Conservation (phyloP, 1,284 basidiomycete genomes). For the Lentinula novae-zelandiae region DNA sequence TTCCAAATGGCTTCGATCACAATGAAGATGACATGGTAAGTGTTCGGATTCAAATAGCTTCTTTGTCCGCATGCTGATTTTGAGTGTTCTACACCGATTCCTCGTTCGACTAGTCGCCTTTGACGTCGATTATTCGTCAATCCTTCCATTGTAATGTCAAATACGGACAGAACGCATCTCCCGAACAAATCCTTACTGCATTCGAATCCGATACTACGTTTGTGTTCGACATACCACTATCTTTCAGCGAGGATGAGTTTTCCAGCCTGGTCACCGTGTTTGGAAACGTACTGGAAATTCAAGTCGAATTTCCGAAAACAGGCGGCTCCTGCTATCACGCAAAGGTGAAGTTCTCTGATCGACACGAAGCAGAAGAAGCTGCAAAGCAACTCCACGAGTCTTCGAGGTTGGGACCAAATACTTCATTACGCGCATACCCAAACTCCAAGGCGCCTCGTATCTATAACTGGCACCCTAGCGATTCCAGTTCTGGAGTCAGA, state of each 20-base stretch:
- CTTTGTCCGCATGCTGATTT: background rate
- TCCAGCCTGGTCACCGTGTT: slow-evolving; percentile 23
- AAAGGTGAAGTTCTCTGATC: slow-evolving; percentile 27
- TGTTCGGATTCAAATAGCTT: background rate
- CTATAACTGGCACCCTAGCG: slow-evolving; percentile 17
- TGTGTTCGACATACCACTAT: slow-evolving; percentile 33
- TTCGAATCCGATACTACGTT: slow-evolving; percentile 35
- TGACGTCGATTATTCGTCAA: slow-evolving; percentile 23
- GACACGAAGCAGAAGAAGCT: slow-evolving; percentile 29
- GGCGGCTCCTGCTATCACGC: slow-evolving; percentile 19
- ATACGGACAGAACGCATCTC: slow-evolving; percentile 33
- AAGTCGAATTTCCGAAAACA: slow-evolving; percentile 16
- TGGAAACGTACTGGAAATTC: slow-evolving; percentile 25
- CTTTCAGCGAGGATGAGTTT: slow-evolving; percentile 25
- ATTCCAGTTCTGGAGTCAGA: slow-evolving; percentile 25
- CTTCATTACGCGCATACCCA: background rate
- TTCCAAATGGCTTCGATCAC: background rate
- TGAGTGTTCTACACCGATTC: too few relatives aligned
- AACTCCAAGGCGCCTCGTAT: slow-evolving; percentile 18
- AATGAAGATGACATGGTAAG: background rate
- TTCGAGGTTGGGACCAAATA: slow-evolving; percentile 14
- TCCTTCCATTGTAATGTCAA: slow-evolving; percentile 34
- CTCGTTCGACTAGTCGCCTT: slow-evolving; percentile 18
- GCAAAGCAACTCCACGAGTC: slow-evolving; percentile 28
- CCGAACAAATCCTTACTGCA: slow-evolving; percentile 32